Conservation (phyloP, 2,329 filamentous ascomycete species). For the Aspergillus intermedius region DNA sequence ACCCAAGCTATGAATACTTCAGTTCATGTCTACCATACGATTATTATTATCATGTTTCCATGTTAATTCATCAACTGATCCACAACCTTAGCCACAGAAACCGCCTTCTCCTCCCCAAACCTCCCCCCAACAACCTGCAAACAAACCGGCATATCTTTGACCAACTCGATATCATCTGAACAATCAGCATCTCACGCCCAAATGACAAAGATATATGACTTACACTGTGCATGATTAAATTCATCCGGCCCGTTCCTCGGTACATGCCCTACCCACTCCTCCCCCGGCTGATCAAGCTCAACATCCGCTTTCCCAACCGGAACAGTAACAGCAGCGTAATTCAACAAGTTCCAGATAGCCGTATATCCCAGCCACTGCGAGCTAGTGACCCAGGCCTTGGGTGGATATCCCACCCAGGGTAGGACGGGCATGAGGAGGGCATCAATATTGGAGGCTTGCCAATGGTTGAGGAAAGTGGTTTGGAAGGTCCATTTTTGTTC, state of each 20-base stretch:
- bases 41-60: neutral
- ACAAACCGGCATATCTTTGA: slow-evolving; percentile 26
- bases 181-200: no score
- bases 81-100: slow-evolving; percentile 25
- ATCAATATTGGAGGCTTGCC: slow-evolving; percentile 22
- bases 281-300: slow-evolving; percentile 24
- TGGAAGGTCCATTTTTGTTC: slow-evolving; percentile 15
- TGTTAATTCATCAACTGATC: slow-evolving; percentile 14
- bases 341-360: slow-evolving; percentile 29
- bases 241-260: slow-evolving; percentile 43
- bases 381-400: slow-evolving; percentile 24
- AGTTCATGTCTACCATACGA: no score
- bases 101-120: slow-evolving; percentile 28
- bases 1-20: no score
- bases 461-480: slow-evolving; percentile 16
- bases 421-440: slow-evolving; percentile 23
- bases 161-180: slow-evolving; percentile 23
- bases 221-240: slow-evolving; percentile 37
- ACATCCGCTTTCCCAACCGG: slow-evolving; percentile 41
- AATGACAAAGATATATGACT: slow-evolving; percentile 1
- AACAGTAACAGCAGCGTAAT: slow-evolving; percentile 28
- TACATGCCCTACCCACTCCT: slow-evolving; percentile 24
- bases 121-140: slow-evolving; percentile 28
- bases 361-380: slow-evolving; percentile 31
- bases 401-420: slow-evolving; percentile 23